Conservation (phyloP, 2,329 filamentous ascomycete species). For the Harringtonia aguacate region DNA sequence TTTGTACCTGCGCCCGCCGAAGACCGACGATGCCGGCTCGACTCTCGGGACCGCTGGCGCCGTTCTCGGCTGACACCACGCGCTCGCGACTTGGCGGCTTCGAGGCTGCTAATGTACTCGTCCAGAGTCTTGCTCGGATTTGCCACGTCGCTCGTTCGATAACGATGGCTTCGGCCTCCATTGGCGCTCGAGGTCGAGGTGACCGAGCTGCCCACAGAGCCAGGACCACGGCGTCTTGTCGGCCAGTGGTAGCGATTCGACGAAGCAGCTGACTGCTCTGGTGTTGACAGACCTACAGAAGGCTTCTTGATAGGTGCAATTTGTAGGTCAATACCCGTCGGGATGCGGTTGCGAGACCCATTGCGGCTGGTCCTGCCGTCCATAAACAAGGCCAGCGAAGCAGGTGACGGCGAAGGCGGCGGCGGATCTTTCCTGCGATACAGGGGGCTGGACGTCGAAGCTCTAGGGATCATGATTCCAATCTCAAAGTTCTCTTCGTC, state of each 20-base stretch:
- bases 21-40: conserved; percentile 23
- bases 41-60: conserved; percentile 27
- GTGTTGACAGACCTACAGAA: conserved; percentile 40
- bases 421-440: conserved; percentile 36
- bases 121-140: conserved; percentile 57
- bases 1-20: conserved; percentile 1
- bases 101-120: conserved; percentile 78
- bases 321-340: conserved; percentile 55
- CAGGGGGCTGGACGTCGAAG: conserved; percentile 57
- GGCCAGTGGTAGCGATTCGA: conserved; percentile 46
- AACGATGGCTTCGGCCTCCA: conserved; percentile 29
- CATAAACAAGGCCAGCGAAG: conserved; percentile 51
- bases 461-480: conserved; percentile 45
- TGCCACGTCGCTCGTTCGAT: conserved; percentile 31
- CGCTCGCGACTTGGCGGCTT: conserved; percentile 56
- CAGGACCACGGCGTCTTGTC: conserved; percentile 39
- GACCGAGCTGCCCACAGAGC: conserved; percentile 45
- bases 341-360: conserved; percentile 69
- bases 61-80: conserved; percentile 41
- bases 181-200: conserved; percentile 42
- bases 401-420: conserved; percentile 58
- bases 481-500: conserved; percentile 16
- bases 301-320: conserved; percentile 33
- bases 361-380: conserved; percentile 51
- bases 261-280: conserved; percentile 43